Evolutionary conservation across 345 rosid species (phyloP).

Genomic region (Geranium rotundifolium): DNA sequence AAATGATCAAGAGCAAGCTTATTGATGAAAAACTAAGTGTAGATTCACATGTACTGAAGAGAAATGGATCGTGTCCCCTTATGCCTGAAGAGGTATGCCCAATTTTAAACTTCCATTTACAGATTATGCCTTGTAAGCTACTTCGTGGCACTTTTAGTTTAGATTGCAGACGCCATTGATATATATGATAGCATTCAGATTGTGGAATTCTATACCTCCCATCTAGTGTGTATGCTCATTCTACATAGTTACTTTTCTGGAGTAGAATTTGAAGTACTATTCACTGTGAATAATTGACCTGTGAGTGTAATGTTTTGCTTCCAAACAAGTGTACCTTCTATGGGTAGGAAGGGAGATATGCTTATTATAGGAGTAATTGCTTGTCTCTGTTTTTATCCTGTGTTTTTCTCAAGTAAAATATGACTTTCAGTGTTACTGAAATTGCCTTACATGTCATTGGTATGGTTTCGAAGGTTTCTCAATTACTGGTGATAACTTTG

Average conservation of each 20-base stretch:
- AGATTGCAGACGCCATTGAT: not conserved
- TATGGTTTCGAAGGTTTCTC: not conserved
- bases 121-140: not conserved
- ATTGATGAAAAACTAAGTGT: conserved; percentile 45
- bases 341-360: not conserved
- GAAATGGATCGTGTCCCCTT: conserved; percentile 84
- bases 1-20: conserved; percentile 73
- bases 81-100: conserved; percentile 90
- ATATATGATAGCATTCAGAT: not conserved
- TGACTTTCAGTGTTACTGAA: not conserved
- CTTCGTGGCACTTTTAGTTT: not conserved
- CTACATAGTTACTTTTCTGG: not conserved
- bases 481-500: conserved; percentile 13
- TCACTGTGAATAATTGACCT: not conserved
- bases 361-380: not conserved
- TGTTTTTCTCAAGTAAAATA: not conserved
- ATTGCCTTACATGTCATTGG: not conserved
- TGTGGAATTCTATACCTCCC: not conserved
- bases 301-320: not conserved
- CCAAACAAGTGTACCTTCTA: not conserved
- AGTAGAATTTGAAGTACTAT: not conserved
- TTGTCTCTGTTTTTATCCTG: not conserved
- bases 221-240: not conserved
- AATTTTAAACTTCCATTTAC: too few relatives aligned
- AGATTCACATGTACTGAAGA: conserved; percentile 60